Evolutionary conservation across 2,329 filamentous ascomycete genomes (phyloP).

Genomic region (Ophiocordyceps camponoti-floridani): DNA sequence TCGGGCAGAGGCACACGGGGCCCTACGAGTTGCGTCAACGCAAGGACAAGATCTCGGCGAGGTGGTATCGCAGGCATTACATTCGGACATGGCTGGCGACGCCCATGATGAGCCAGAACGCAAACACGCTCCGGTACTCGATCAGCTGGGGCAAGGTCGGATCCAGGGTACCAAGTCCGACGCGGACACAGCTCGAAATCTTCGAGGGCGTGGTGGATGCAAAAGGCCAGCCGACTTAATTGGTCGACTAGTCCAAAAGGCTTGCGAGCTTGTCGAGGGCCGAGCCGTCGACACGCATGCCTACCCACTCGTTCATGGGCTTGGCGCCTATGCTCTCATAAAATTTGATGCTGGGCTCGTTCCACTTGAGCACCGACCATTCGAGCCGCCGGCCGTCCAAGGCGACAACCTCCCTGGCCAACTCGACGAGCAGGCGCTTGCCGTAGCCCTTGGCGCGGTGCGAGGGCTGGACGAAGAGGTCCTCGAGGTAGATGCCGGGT

Average conservation of each 20-base stretch:
- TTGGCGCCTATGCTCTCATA: conserved; percentile 56
- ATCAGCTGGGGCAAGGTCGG: conserved; percentile 27
- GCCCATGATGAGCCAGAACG: conserved; percentile 19
- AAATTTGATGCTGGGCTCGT: conserved; percentile 75
- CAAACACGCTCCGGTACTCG: conserved; percentile 12
- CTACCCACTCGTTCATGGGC: conserved; percentile 53
- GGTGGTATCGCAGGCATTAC: conserved; percentile 31
- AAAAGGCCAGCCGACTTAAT: conserved; percentile 6
- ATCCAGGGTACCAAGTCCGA: conserved; percentile 11
- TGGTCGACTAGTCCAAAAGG: conserved; percentile 12
- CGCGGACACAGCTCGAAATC: conserved; percentile 19
- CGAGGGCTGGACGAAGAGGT: conserved; percentile 61
- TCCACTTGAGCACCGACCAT: conserved; percentile 89
- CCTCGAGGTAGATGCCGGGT: conserved; percentile 83
- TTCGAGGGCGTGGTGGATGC: conserved; percentile 27
- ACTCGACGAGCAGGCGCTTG: conserved; percentile 49
- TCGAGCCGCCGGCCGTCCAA: conserved; percentile 64
- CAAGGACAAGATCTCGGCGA: conserved; percentile 14
- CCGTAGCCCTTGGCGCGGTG: conserved; percentile 68
- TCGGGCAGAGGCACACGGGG: conserved; percentile 16
- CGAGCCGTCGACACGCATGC: conserved; percentile 56
- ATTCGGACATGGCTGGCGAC: conserved; percentile 24
- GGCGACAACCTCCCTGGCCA: conserved; percentile 63
- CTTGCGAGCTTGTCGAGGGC: conserved; percentile 41
- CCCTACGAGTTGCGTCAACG: conserved; percentile 17